Base-by-base conservation (phyloP, 2,329 filamentous ascomycete species). In the Raffaelea arxii region DNA sequence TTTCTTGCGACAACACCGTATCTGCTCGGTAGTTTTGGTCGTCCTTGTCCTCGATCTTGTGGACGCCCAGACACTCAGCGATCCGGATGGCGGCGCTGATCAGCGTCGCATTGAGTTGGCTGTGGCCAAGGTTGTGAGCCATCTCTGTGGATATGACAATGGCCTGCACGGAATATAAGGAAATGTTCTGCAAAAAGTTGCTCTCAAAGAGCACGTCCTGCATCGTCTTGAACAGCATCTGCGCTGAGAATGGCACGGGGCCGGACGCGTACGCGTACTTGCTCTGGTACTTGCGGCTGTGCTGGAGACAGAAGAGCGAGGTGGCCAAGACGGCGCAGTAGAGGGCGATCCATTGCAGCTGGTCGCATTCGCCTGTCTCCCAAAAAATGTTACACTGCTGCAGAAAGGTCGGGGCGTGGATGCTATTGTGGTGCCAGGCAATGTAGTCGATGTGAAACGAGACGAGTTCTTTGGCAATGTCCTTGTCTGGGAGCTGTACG, bases 321-420 rank as follows among this genome's bases (percentile, higher is more conserved):
- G 53, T 49, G 18, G 53, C 48, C 7, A 58, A 41, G 10, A 60
- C 51, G 0, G 58, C 44, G n/a, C 55, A 48, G 41, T 60, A 60
- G 2, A 59, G 43, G 2, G 57, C 57, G 25, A 57, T 41, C 58
- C 58, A 60, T 24, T 57, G 53, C 24, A 49, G 35, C 44, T 55
- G 49, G 48, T 57, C 51, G 21, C 48, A 53, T 21, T 41, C 30
- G 11, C 51, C 49, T 10, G 47, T 50, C 25, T 62, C 56, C 71
- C 70, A 74, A 55, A 69, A 72, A 6, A 56, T 51, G 19, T 66
- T 62, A 53, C 78, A 80, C 37, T 78, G 71, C 11, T 62, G 62
- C 23, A 65, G 57, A 48, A 80, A 80, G 0, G 69, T 71, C 0
- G 75, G 75, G 1, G 73, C 54, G 55, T 81, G 71, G 18, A 81